Percentiles rank a stretch among this genome's conserved stretches.
phyloP scores from a whole-genome alignment of 2,329 filamentous ascomycete species.

The Fusarium napiforme region DNA sequence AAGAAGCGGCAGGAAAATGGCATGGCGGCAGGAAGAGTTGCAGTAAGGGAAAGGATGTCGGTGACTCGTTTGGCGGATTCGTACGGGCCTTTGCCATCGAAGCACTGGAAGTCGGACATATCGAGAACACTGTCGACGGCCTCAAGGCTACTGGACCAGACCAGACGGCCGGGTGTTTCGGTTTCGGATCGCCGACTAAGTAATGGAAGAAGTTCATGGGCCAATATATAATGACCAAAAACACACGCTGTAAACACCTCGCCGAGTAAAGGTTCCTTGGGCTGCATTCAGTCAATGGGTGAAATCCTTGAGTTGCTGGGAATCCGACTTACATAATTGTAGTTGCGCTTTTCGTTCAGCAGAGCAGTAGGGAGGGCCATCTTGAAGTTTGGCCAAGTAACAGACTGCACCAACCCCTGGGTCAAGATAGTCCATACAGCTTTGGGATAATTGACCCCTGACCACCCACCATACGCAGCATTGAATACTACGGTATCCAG shows the following conservation, averaged over 20 bases:
- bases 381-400: conserved; percentile 85
- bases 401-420: conserved; percentile 70
- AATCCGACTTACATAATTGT: conserved; percentile 48
- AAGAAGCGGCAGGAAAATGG: conserved; percentile 69
- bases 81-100: conserved; percentile 74
- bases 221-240: conserved; percentile 93
- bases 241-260: conserved; percentile 91
- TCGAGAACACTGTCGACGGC: conserved; percentile 66
- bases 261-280: conserved; percentile 70
- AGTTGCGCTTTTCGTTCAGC: conserved; percentile 53
- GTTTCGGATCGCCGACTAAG: conserved; percentile 63
- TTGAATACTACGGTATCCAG: conserved; percentile 87
- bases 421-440: conserved; percentile 67
- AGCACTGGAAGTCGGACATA: conserved; percentile 79
- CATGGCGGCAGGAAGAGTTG: conserved; percentile 70
- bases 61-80: conserved; percentile 89
- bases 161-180: conserved; percentile 70
- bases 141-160: conserved; percentile 91
- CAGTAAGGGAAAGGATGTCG: conserved; percentile 82
- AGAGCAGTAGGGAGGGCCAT: conserved; percentile 62
- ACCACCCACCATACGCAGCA: conserved; percentile 89
- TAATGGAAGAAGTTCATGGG: conserved; percentile 81
- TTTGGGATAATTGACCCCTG: conserved; percentile 75
- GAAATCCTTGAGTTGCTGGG: not conserved
- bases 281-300: conserved; percentile 52